Percentiles rank a stretch among this genome's conserved stretches.
phyloP scores from a whole-genome alignment of 441 rosid genomes.

The Adansonia grandidieri region DNA sequence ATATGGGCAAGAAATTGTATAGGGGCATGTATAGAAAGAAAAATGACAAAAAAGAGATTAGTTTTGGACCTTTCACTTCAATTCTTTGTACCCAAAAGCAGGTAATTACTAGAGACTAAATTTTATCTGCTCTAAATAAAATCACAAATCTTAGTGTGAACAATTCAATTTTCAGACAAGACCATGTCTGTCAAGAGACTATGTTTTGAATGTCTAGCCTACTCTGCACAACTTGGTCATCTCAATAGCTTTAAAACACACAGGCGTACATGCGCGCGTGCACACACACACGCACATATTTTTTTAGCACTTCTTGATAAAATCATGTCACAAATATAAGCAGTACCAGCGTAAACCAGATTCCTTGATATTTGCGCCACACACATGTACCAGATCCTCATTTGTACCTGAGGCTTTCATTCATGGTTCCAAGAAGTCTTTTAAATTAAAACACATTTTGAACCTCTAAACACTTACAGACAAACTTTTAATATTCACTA shows the following conservation, averaged over 20 bases:
- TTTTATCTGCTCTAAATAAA: neutral
- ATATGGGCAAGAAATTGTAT: neutral
- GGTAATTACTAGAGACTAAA: neutral
- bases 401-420: neutral
- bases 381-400: neutral
- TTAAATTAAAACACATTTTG: neutral
- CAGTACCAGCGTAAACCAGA: neutral
- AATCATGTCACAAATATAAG: neutral
- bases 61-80: neutral
- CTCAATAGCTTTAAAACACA: neutral
- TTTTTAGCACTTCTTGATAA: neutral
- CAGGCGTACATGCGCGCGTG: neutral
- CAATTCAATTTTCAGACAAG: neutral
- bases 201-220: neutral
- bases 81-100: neutral
- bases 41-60: neutral
- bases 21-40: neutral
- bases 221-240: neutral
- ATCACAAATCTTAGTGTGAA: slow-evolving; percentile 6
- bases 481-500: neutral
- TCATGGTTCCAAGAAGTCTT: neutral
- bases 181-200: neutral
- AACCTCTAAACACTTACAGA: neutral
- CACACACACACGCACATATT: neutral
- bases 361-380: slow-evolving; percentile 10